Evolutionary conservation across 2,329 filamentous ascomycete species (phyloP), one percentile per base, ranked within the genome.

Genomic region (Ceratocystis smalleyi): DNA sequence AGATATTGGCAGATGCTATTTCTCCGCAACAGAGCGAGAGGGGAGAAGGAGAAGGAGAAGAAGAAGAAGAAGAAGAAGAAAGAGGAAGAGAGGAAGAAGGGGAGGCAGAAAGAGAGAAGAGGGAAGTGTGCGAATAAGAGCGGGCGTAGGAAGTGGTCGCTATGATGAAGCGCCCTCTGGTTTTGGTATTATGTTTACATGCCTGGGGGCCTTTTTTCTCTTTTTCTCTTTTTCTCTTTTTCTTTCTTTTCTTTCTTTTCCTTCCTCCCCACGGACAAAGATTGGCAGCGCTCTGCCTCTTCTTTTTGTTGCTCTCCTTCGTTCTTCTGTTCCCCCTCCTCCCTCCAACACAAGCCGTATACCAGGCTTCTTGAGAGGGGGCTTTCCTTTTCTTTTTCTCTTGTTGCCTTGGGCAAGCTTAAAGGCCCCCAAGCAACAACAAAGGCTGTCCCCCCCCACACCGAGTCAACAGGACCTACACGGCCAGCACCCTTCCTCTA

Each of bases 231-330:
- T 17, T 49, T 35, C 24, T 57, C 32, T 61, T 55, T 24, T 55
- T 47, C 27, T 59, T 59, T 32, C 15, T n/a, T 57, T 45, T 61
- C n/a, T 45, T 61, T 57, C 22, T 54, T 32, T 49, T 54, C 30
- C 22, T 30, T 43, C 27, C 17, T 45, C 7, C 17, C 17, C 22
- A 57, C 65, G 43, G 49, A 60, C 55, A 64, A 40, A 64, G 10
- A 47, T 54, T 61, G 63, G 62, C 45, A 62, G 62, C 61, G 19
- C 55, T 67, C 60, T 64, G 61, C 35, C 61, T 65, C 43, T 43
- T 67, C 64, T 63, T 64, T 61, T 55, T 69, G 68, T 65, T 64
- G 69, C 60, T 64, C 64, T 67, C 55, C 64, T 66, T 66, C 69
- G 65, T 62, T 65, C 62, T 65, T 61, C 64, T 62, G 49, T 45